These are phyloP conservation scores for Boletus rufocinnamomeus DNA, from an alignment of 768 basidiomycete genomes.

Conservation along the genomic window DNA sequence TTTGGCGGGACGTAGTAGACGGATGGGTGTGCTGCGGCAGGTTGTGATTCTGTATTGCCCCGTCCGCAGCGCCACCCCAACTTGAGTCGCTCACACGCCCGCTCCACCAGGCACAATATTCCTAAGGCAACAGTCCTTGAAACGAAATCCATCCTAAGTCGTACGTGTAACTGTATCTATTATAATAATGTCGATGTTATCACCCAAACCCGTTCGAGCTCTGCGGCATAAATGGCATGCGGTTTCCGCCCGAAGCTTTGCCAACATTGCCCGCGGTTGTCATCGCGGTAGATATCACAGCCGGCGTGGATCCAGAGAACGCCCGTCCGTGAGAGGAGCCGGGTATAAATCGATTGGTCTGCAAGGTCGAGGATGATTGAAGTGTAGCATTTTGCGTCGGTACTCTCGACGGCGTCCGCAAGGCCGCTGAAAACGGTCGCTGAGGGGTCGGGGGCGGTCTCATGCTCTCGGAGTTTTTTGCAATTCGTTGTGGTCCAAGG, in stretches of 20 bases:
- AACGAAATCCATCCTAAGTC: neutral
- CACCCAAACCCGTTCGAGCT: conserved; percentile 35
- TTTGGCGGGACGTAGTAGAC: neutral
- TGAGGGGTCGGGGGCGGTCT: conserved; percentile 57
- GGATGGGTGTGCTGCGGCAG: conserved; percentile 26
- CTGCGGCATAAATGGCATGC: conserved; percentile 54
- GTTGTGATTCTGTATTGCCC: neutral
- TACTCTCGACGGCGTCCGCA: conserved; percentile 31
- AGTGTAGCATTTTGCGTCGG: conserved; percentile 16
- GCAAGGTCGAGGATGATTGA: conserved; percentile 13
- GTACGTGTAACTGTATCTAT: conserved; percentile 8
- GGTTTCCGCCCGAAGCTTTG: conserved; percentile 42
- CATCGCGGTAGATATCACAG: conserved; percentile 29
- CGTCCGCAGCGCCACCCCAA: conserved; percentile 10
- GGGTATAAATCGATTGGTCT: conserved; percentile 37
- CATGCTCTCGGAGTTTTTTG: conserved; percentile 39
- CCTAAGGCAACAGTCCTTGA: neutral
- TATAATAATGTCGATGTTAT: conserved; percentile 1
- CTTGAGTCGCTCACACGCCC: conserved; percentile 15
- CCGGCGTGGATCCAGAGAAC: conserved; percentile 18
- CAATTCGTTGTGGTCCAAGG: conserved; percentile 24
- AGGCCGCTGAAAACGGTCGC: conserved; percentile 27
- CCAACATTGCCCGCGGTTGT: conserved; percentile 1
- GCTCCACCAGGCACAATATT: neutral
- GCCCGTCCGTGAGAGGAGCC: conserved; percentile 27